Evolutionary conservation across 2,329 filamentous ascomycete genomes (phyloP), one percentile per base, ranked within the genome.

Genomic region (Grosmannia serpens): DNA sequence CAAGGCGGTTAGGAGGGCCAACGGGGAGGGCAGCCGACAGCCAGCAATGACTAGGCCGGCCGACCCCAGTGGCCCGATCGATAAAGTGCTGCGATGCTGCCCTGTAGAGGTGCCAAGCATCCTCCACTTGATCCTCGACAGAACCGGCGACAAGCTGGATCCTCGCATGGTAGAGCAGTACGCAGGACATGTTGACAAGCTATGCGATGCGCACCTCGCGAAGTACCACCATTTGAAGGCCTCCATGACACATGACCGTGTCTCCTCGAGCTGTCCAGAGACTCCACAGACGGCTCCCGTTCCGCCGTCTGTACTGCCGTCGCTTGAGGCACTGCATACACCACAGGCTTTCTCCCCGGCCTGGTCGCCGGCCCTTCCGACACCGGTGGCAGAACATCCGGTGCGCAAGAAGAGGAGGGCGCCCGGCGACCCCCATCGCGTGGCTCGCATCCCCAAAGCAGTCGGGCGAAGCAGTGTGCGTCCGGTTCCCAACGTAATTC

Each of bases 41-140:
- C 20, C 50, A 35, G 15, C 29, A 26, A 31, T 13, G 9, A 6
- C 26, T 13, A 52, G 15, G 17, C 13, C 49, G 4, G 27, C 17
- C 9, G 27, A n/a, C n/a, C 29, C 27, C 4, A 26, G 17, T 15
- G 9, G 47, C 22, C 24, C 13, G 6, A 29, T 26, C 47, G 27
- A n/a, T 17, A 31, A 13, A 22, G 15, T 33, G 3, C 11, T 53
- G 6, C 59, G 61, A 2, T 62, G 61, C 58, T 64, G 62, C 38
- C 59, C 61, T 0, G 56, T 55, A 11, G 61, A 64, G 7, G 62
- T 64, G 38, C 62, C 62, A 4, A 53, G 44, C 1, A 58, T 61
- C 2, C 52, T 64, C 9, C 60, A 60, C n/a, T 61, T 62, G 58
- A 58, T 61, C 15, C 57, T 63, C 2, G 61, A 64, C 35, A 38